These are phyloP conservation scores for Asterionellopsis glacialis DNA, from an alignment of 108 stramenopile genomes.

Conservation along the genomic window DNA sequence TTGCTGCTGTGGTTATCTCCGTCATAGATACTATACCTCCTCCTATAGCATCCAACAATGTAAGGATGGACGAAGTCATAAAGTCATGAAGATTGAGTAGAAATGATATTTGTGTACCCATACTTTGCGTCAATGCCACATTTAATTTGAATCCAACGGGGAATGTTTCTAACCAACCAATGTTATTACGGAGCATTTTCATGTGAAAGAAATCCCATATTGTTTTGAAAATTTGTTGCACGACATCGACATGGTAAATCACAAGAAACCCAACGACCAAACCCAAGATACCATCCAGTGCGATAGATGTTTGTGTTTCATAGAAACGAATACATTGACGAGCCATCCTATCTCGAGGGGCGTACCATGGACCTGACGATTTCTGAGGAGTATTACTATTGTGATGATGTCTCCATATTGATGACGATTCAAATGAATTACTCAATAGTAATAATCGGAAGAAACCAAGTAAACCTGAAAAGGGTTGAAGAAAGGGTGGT, in stretches of 20 bases:
- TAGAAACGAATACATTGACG: not conserved
- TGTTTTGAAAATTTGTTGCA: not conserved
- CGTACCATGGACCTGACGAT: too few relatives aligned
- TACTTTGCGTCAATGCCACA: conserved; percentile 53
- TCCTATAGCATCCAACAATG: not conserved
- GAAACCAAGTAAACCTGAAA: not conserved
- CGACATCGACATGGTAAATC: not conserved
- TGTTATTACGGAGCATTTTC: not conserved
- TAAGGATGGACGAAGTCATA: not conserved
- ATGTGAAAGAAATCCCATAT: not conserved
- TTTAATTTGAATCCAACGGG: conserved; percentile 86
- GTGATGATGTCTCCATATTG: too few relatives aligned
- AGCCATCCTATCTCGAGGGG: not conserved
- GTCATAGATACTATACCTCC: not conserved
- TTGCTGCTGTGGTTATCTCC: not conserved
- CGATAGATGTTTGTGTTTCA: not conserved
- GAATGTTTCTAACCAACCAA: conserved; percentile 61
- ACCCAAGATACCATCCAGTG: not conserved
- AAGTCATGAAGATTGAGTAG: conserved; percentile 18
- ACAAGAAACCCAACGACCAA: not conserved
- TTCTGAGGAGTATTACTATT: too few relatives aligned
- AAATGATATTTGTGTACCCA: conserved; percentile 39
- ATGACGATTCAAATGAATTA: too few relatives aligned
- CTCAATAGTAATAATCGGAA: not conserved
- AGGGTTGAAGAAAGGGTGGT: not conserved